Conservation (phyloP, 116 monocot species). For the Papilionanthe hybrid region DNA sequence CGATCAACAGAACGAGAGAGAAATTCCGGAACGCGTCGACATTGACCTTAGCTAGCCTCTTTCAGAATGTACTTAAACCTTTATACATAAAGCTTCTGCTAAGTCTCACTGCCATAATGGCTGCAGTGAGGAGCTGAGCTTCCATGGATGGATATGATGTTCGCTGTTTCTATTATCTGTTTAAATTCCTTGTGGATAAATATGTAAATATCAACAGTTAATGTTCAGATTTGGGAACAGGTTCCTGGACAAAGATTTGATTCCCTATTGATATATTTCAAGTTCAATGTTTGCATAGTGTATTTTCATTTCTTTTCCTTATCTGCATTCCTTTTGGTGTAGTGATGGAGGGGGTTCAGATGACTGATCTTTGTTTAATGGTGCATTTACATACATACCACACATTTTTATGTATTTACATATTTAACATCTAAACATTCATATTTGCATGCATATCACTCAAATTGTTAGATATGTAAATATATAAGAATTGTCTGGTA, state of each 20-base stretch:
- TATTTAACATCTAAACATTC: too few species aligned
- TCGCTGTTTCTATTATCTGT: neutral
- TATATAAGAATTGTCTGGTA: too few species aligned
- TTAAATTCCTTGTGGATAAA: neutral
- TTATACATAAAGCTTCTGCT: neutral
- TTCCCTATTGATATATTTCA: neutral
- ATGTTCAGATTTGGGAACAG: neutral
- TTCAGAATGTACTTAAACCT: neutral
- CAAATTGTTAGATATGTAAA: too few species aligned
- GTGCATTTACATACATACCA: too few species aligned
- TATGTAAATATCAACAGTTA: conserved; percentile 1
- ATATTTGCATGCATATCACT: too few species aligned
- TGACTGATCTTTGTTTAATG: too few species aligned
- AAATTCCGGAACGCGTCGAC: conserved; percentile 58
- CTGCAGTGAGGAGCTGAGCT: too few species aligned
- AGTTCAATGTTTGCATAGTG: neutral
- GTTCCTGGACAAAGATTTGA: neutral
- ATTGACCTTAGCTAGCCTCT: conserved; percentile 61
- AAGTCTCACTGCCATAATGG: too few species aligned
- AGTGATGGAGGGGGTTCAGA: too few species aligned
- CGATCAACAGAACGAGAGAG: conserved; percentile 57
- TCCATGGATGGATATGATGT: too few species aligned
- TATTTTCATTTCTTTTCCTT: neutral
- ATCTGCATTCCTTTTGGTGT: too few species aligned
- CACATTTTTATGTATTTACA: too few species aligned